Evolutionary conservation across 140 eudicot species (phyloP).

Genomic region (Cichorium intybus): DNA sequence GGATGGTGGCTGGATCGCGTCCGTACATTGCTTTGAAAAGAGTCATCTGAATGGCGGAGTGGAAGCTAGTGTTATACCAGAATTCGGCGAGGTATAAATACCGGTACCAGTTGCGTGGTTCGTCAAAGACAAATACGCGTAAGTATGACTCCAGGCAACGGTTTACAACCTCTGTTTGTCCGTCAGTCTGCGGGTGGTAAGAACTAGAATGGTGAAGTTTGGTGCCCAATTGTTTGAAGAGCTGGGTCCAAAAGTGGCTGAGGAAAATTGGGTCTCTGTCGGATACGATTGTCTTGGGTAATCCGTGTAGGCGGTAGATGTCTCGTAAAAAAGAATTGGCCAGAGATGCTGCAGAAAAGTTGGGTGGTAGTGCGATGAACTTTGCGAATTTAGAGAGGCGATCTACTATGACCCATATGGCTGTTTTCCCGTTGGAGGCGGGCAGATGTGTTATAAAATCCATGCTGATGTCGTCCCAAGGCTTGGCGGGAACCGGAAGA

Average conservation of each 20-base stretch:
- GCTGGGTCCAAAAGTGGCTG: slow-evolving; percentile 8
- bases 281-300: slow-evolving; percentile 12
- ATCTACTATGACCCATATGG: slow-evolving; percentile 12
- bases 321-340: not conserved
- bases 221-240: not conserved
- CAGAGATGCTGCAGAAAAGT: not conserved
- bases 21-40: not conserved
- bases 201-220: not conserved
- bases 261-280: not conserved
- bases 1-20: not conserved
- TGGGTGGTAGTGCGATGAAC: not conserved
- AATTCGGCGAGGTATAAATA: slow-evolving; percentile 10
- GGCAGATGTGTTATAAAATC: no score
- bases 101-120: not conserved
- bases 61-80: not conserved
- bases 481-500: not conserved
- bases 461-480: not conserved
- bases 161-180: slow-evolving; percentile 3
- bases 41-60: not conserved
- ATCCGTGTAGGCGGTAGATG: slow-evolving; percentile 11
- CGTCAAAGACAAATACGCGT: not conserved
- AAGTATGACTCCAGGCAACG: slow-evolving; percentile 6
- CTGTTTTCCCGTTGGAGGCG: not conserved
- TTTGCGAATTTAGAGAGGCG: not conserved
- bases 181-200: no score